Percentiles rank a stretch among this genome's conserved stretches.
Conservation (phyloP, 2,329 filamentous ascomycete species). For the Penicillium sp. region DNA sequence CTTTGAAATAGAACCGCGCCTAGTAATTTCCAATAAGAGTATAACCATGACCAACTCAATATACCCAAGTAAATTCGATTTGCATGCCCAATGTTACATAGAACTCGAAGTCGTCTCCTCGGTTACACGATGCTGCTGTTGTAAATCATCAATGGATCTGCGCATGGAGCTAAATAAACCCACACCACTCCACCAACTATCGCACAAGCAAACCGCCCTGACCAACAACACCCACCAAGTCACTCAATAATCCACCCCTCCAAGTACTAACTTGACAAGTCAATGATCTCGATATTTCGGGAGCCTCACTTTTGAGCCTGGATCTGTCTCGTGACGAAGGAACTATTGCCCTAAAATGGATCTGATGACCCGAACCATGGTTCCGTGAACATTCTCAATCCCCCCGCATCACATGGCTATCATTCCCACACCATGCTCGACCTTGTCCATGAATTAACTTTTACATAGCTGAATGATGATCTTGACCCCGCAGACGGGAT, state of each 20-base stretch:
- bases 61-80: not conserved
- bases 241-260: not conserved
- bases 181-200: not conserved
- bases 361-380: not conserved
- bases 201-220: not conserved
- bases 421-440: not conserved
- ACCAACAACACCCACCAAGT: not conserved
- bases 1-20: not conserved
- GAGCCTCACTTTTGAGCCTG: not conserved
- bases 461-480: not conserved
- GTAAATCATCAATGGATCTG: not conserved
- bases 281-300: not conserved
- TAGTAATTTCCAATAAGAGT: not conserved
- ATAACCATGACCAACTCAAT: not conserved
- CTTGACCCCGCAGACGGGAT: conserved; percentile 10
- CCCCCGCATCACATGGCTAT: not conserved
- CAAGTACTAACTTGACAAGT: not conserved
- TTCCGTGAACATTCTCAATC: not conserved
- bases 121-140: not conserved
- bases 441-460: not conserved
- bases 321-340: not conserved
- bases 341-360: not conserved
- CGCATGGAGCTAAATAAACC: not conserved
- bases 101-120: not conserved
- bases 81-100: not conserved